Base-by-base conservation (phyloP, 805 yeast genomes). In the Priceomyces castillae region DNA sequence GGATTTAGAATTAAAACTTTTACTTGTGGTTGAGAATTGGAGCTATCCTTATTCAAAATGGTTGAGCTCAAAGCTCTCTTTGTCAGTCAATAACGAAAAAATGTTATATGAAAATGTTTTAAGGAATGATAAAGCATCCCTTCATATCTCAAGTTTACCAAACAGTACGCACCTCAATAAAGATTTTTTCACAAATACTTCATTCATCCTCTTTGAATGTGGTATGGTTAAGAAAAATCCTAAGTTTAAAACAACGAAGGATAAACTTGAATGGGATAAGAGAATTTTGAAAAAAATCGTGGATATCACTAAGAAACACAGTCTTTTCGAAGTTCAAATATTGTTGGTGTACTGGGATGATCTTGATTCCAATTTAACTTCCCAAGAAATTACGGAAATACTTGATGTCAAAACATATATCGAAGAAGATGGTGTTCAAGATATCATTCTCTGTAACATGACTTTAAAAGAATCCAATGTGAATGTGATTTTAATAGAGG, bases 1-100 rank as follows among this genome's bases (percentile, higher is more conserved):
- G n/a, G 50, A 52, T 6, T 42, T 58, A 7, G 50, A 51, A 4
- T 46, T 69, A n/a, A 64, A 62, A 20, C 59, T 76, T 36, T 53
- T 75, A 25, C 56, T 79, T 3, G 62, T 76, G 30, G 74, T 73
- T 9, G 74, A 73, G 35, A 67, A 78, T 46, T 80, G 84, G 83
- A 48, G 58, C 2, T 50, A 61, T 23, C 63, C 66, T 3, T 65
- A 70, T 39, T 74, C 81, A 1, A 67, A 65, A 39, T 80, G 84
- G 84, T 57, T 78, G 35, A 66, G 67, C 16, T 59, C 64, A 14
- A 77, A 77, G 52, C 58, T 80, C 7, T 51, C 61, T 3, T 56
- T 81, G 20, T 56, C 54, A 34, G 59, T 64, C 35, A 62, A 69
- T 48, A 39, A 40, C 28, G 62, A 52, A 10, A 52, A 51, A 31